Conservation (phyloP, 2,329 filamentous ascomycete genomes). For the Cladophialophora immunda region DNA sequence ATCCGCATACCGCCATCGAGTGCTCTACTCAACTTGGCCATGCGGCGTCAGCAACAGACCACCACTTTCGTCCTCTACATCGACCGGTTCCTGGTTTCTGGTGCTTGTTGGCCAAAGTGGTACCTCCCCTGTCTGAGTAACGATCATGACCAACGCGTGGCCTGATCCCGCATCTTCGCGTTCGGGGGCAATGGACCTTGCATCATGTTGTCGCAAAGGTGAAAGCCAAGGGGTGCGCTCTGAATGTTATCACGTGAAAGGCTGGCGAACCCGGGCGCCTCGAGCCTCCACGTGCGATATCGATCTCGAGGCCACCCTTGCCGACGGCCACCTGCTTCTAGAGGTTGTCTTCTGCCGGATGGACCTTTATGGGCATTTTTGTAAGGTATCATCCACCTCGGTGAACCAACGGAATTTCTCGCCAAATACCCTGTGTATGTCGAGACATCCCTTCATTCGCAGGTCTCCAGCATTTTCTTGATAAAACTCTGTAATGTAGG, state of each 20-base stretch:
- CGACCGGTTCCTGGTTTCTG: not conserved
- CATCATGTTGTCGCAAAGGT: not conserved
- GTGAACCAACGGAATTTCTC: not conserved
- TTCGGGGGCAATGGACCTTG: not conserved
- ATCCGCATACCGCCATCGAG: not conserved
- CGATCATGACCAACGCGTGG: not conserved
- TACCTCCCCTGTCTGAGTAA: not conserved
- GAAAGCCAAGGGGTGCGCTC: not conserved
- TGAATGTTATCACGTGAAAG: not conserved
- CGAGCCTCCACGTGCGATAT: not conserved
- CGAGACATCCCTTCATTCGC: constrained; percentile 60
- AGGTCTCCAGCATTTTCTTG: constrained; percentile 92
- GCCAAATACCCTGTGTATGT: not conserved
- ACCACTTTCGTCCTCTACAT: not conserved
- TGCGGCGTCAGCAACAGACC: constrained; percentile 1
- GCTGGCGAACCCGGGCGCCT: not conserved
- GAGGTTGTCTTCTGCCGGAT: not conserved
- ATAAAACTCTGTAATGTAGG: constrained; percentile 86
- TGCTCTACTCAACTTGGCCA: not conserved
- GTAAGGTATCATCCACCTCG: not conserved
- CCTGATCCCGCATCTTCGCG: not conserved
- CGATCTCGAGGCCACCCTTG: not conserved
- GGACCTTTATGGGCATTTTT: not conserved
- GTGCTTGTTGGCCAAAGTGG: not conserved
- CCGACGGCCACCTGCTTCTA: not conserved